A percentile compares a stretch with the other conserved stretches of the same genome.
Conservation (phyloP, 768 basidiomycete genomes). For the Pholiota microspora region DNA sequence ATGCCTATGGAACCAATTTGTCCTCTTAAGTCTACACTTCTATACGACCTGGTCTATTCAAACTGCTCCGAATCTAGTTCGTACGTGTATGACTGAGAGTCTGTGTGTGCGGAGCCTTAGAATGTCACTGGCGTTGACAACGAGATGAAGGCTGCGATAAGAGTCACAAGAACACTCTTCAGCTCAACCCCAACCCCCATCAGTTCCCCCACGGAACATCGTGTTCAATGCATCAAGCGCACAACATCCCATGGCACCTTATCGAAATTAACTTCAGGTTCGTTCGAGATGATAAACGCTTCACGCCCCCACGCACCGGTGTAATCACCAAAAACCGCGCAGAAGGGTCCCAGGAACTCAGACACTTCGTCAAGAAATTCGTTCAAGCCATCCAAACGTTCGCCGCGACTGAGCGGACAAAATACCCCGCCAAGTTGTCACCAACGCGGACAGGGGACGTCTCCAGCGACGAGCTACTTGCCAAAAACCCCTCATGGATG, state of each 20-base stretch:
- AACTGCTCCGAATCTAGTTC: no score
- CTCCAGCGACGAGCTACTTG: slow-evolving; percentile 29
- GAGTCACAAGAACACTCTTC: no score
- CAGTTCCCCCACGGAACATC: no score
- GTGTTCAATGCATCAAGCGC: slow-evolving; percentile 41
- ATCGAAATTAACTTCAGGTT: slow-evolving; percentile 33
- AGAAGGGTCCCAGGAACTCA: slow-evolving; percentile 21
- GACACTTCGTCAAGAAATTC: slow-evolving; percentile 31
- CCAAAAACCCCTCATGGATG: slow-evolving; percentile 32
- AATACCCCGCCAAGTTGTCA: slow-evolving; percentile 23
- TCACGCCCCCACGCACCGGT: slow-evolving; percentile 28
- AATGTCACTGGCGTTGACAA: no score
- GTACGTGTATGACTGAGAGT: no score
- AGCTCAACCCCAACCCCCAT: no score
- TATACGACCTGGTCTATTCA: no score
- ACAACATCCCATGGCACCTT: slow-evolving; percentile 37
- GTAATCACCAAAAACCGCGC: slow-evolving; percentile 23
- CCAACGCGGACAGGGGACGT: slow-evolving; percentile 19
- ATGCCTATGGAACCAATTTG: no score
- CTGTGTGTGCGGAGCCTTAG: no score
- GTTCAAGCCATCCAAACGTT: slow-evolving; percentile 27
- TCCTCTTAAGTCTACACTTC: no score
- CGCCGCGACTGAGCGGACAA: slow-evolving; percentile 34
- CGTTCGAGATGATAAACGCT: slow-evolving; percentile 25
- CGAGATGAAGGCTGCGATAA: no score